A percentile compares a stretch with the other conserved stretches of the same genome.
phyloP scores from a whole-genome alignment of 495 filamentous ascomycete genomes.

The Apodospora peruviana region DNA sequence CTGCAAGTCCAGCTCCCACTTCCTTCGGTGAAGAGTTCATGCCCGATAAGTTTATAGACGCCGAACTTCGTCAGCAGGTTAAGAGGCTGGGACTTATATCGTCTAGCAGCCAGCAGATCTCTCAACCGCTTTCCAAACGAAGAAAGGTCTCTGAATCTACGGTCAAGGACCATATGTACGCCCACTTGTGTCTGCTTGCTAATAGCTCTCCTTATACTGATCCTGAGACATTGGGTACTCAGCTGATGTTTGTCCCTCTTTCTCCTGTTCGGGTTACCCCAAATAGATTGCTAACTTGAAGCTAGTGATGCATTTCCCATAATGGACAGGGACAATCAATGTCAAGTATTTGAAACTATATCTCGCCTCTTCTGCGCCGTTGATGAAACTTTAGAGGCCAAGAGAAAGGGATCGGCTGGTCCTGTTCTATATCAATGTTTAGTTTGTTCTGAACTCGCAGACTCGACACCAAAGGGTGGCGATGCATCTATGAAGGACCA shows the following conservation, averaged over 20 bases:
- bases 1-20: constrained; percentile 9
- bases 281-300: neutral
- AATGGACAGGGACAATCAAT: constrained; percentile 22
- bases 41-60: constrained; percentile 24
- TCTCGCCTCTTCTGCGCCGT: constrained; percentile 31
- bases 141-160: constrained; percentile 21
- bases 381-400: constrained; percentile 24
- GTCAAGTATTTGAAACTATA: constrained; percentile 27
- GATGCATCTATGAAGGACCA: constrained; percentile 1
- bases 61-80: constrained; percentile 19
- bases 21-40: constrained; percentile 6
- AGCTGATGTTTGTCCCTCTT: constrained; percentile 29
- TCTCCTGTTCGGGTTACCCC: neutral
- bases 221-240: constrained; percentile 12
- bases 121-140: constrained; percentile 26
- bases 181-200: constrained; percentile 19
- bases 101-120: constrained; percentile 4
- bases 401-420: neutral
- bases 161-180: constrained; percentile 1
- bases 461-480: neutral
- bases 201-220: constrained; percentile 7
- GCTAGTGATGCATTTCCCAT: constrained; percentile 23
- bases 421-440: constrained; percentile 12
- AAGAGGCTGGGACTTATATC: constrained; percentile 12
- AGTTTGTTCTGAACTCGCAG: constrained; percentile 10